phyloP scores from a whole-genome alignment of 2,329 filamentous ascomycete genomes.

The Orbilia oligospora region DNA sequence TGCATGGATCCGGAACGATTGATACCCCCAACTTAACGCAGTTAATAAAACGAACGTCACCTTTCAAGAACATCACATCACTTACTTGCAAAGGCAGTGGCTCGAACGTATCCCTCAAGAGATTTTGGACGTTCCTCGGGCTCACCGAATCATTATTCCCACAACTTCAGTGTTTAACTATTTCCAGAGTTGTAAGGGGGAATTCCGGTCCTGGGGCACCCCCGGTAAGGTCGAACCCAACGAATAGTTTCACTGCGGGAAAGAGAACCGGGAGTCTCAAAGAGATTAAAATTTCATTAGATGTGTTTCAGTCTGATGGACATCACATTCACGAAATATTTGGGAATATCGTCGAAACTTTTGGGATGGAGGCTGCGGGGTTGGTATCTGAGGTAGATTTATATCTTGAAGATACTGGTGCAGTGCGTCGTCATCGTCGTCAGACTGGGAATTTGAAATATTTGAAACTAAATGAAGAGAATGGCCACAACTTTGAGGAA shows the following conservation, averaged over 20 bases:
- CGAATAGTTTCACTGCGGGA: too few species aligned
- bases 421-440: too few species aligned
- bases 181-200: neutral
- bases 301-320: neutral
- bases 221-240: neutral
- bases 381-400: neutral
- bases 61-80: too few species aligned
- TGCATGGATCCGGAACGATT: too few species aligned
- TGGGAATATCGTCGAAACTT: neutral
- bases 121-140: neutral
- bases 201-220: neutral
- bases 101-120: neutral
- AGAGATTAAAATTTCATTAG: neutral
- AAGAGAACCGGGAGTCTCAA: neutral
- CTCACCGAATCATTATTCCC: neutral
- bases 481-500: neutral
- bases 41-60: too few species aligned
- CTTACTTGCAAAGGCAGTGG: neutral
- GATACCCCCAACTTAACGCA: too few species aligned
- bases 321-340: neutral
- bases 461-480: neutral
- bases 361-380: neutral
- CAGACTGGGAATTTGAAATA: too few species aligned
- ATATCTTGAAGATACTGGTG: neutral
- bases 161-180: neutral